Evolutionary conservation across 441 rosid species (phyloP), one percentile per base, ranked within the genome.

Genomic region (Gossypium davidsonii): DNA sequence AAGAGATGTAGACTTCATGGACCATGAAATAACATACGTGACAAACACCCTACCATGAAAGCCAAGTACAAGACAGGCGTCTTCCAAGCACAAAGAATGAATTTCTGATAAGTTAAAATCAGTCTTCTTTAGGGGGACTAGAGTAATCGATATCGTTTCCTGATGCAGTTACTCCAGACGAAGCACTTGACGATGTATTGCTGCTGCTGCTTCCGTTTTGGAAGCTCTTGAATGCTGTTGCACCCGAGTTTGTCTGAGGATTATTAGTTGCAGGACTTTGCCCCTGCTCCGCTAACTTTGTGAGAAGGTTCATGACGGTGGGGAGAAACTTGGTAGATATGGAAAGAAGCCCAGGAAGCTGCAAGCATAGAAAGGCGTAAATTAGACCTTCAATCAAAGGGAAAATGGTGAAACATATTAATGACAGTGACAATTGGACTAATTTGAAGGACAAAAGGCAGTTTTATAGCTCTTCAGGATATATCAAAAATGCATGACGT

Each of bases 321-420:
- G 98, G 99, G 76, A 95, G 74, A 78, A 95, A 81, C 79, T 93
- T 95, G 58, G 92, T 73, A n/a, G 97, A 95, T 79, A 92, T 75
- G 76, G 97, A 87, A 57, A 95, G 75, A 65, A 95, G 87, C 77
- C 97, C 99, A 17, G 99, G 96, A 64, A 95, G 89, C 99, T 95
- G 91, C 70, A 80, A 66, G 75, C 31, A 65, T 31, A 69, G 12
- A 49, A 21, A 18, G 31, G 23, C 52, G 18, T 10, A 34, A 21
- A 21, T 73, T 52, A 60, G 58, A 49, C 57, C 3, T 46, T 44
- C 67, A 15, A 26, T n/a, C 12, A 17, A 17, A 26, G 56, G 10
- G 28, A 53, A 69, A 34, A 2, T 26, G 10, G 63, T 6, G 64
- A 34, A 55, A 52, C 73, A 69, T 17, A 31, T 37, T 51, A 55